Evolutionary conservation across 371 early-diverging fungal species (phyloP).

Genomic region (Coemansia sp.): DNA sequence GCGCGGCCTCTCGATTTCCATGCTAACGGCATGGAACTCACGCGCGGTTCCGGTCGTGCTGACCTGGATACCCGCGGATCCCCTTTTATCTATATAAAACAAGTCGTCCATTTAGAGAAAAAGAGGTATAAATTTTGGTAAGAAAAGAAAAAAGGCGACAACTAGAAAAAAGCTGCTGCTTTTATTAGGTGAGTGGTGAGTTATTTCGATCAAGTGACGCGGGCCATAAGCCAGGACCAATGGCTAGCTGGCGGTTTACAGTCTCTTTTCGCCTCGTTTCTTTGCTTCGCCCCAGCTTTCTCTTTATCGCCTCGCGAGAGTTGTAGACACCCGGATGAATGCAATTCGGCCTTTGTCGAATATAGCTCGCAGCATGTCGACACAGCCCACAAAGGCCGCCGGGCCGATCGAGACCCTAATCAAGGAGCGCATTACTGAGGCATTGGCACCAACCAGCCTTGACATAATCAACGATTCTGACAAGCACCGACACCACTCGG

Average conservation of each 20-base stretch:
- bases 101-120: slow-evolving; percentile 31
- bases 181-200: too few relatives aligned
- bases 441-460: slow-evolving; percentile 53
- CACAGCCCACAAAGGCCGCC: not conserved
- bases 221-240: too few relatives aligned
- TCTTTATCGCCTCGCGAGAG: too few relatives aligned
- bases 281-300: too few relatives aligned
- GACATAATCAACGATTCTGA: slow-evolving; percentile 74
- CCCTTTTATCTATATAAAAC: slow-evolving; percentile 39
- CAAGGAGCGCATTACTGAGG: slow-evolving; percentile 8
- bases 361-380: not conserved
- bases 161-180: too few relatives aligned
- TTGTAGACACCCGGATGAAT: too few relatives aligned
- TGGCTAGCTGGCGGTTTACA: too few relatives aligned
- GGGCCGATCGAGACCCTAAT: slow-evolving; percentile 9
- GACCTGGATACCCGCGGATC: slow-evolving; percentile 2
- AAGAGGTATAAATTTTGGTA: too few relatives aligned
- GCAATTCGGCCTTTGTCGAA: not conserved
- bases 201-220: too few relatives aligned
- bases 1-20: not conserved
- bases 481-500: slow-evolving; percentile 70
- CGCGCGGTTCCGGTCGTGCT: slow-evolving; percentile 1
- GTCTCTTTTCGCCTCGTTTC: too few relatives aligned
- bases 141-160: too few relatives aligned
- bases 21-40: slow-evolving; percentile 1